Evolutionary conservation across 768 basidiomycete species (phyloP).

Genomic region (Suillus decipiens): DNA sequence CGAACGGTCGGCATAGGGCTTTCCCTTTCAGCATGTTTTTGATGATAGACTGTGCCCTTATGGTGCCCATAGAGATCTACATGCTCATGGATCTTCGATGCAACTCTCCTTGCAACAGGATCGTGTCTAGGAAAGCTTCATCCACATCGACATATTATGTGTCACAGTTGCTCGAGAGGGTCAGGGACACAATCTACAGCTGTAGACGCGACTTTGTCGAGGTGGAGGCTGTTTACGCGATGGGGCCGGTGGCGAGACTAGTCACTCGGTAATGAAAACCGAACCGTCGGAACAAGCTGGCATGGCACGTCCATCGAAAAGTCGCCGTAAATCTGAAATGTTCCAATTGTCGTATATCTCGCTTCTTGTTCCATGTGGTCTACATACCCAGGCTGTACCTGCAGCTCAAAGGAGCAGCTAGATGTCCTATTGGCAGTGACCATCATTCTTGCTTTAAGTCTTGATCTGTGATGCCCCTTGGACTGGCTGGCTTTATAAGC

Average conservation of each 20-base stretch:
- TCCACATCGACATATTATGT: background rate
- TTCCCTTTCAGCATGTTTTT: background rate
- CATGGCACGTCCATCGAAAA: slow-evolving; percentile 35
- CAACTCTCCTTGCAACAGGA: background rate
- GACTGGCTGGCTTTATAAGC: slow-evolving; percentile 84
- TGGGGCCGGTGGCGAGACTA: background rate
- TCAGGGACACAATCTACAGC: background rate
- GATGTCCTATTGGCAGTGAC: slow-evolving; percentile 76
- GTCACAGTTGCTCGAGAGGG: too few species aligned
- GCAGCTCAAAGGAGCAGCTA: slow-evolving; percentile 83
- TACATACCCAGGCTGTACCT: slow-evolving; percentile 61
- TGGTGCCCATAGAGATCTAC: background rate
- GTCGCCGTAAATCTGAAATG: slow-evolving; percentile 26
- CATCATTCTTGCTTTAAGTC: background rate
- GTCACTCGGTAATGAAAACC: background rate
- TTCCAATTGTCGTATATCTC: slow-evolving; percentile 26
- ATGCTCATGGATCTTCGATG: background rate
- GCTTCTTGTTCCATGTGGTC: slow-evolving; percentile 20
- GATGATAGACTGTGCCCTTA: background rate
- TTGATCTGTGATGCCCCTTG: slow-evolving; percentile 27
- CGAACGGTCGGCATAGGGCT: background rate
- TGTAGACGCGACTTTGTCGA: background rate
- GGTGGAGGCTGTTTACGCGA: background rate
- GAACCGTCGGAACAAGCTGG: slow-evolving; percentile 42
- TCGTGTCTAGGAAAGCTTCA: background rate